These are phyloP conservation scores for Saccharomyces eubayanus DNA, from an alignment of 805 yeast species.

Conservation along the genomic window DNA sequence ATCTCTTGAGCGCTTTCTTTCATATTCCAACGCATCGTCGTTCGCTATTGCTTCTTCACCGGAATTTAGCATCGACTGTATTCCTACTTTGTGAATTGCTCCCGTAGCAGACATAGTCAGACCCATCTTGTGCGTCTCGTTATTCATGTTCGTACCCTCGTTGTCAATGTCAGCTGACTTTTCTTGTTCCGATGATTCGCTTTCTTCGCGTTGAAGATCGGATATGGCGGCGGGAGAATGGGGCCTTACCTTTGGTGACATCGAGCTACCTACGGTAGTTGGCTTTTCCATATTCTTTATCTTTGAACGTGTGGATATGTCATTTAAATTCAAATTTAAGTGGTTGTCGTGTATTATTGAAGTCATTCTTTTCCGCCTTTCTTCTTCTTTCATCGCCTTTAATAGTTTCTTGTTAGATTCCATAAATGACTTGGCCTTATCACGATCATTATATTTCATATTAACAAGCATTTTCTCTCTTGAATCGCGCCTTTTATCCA, in stretches of 20 bases:
- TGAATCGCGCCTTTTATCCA: conserved; percentile 27
- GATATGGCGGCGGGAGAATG: background rate
- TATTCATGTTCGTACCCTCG: background rate
- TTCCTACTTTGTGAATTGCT: conserved; percentile 13
- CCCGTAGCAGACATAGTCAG: background rate
- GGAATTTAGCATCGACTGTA: conserved; percentile 20
- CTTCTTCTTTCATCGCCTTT: conserved; percentile 29
- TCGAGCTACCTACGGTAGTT: conserved; percentile 2
- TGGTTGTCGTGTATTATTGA: conserved; percentile 13
- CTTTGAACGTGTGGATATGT: background rate
- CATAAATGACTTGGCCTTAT: conserved; percentile 28
- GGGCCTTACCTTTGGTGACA: conserved; percentile 2
- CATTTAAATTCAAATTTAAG: background rate
- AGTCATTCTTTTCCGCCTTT: conserved; percentile 25
- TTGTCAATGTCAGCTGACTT: background rate
- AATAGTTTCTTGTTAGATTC: conserved; percentile 27
- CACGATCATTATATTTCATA: conserved; percentile 30
- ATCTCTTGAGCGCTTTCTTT: background rate
- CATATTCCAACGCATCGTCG: background rate
- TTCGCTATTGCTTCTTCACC: conserved; percentile 15
- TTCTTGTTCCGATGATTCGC: conserved; percentile 4
- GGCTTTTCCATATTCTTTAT: conserved; percentile 1
- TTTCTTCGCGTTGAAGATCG: conserved; percentile 4
- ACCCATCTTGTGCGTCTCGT: background rate
- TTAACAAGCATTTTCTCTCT: conserved; percentile 30